Conservation (phyloP, 139 green algal genomes). For the Chlorella sp. region DNA sequence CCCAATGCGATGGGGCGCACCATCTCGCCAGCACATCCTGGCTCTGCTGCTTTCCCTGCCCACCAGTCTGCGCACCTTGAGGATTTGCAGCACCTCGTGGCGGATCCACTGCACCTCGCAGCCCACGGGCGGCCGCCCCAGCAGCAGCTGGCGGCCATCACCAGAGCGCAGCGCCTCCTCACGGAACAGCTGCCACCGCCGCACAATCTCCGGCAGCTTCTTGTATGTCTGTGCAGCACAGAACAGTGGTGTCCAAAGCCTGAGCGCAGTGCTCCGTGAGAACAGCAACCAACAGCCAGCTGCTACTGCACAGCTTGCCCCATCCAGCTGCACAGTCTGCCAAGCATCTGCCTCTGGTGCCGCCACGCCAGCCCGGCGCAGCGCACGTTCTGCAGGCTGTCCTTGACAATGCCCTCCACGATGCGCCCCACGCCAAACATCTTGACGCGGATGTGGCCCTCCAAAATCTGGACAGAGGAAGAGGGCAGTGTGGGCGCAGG, state of each 20-base stretch:
- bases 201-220: slow-evolving; percentile 50
- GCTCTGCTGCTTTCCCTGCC: too few relatives aligned
- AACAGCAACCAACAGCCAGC: not conserved
- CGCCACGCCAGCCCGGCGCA: not conserved
- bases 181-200: slow-evolving; percentile 42
- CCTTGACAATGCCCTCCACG: slow-evolving; percentile 44
- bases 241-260: not conserved
- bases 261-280: not conserved
- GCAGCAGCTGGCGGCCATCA: slow-evolving; percentile 40
- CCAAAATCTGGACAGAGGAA: slow-evolving; percentile 15
- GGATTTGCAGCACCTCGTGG: slow-evolving; percentile 19
- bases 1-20: too few relatives aligned
- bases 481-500: not conserved
- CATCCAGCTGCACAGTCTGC: not conserved
- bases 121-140: slow-evolving; percentile 43
- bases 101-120: slow-evolving; percentile 35
- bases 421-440: slow-evolving; percentile 52
- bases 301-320: not conserved
- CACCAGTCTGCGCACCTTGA: not conserved
- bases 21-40: too few relatives aligned
- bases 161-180: slow-evolving; percentile 31
- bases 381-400: slow-evolving; percentile 40
- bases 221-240: slow-evolving; percentile 11
- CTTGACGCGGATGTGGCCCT: slow-evolving; percentile 36
- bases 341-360: too few relatives aligned